Conservation (phyloP, 164 flowering plant species). For the Platanus orientalis region DNA sequence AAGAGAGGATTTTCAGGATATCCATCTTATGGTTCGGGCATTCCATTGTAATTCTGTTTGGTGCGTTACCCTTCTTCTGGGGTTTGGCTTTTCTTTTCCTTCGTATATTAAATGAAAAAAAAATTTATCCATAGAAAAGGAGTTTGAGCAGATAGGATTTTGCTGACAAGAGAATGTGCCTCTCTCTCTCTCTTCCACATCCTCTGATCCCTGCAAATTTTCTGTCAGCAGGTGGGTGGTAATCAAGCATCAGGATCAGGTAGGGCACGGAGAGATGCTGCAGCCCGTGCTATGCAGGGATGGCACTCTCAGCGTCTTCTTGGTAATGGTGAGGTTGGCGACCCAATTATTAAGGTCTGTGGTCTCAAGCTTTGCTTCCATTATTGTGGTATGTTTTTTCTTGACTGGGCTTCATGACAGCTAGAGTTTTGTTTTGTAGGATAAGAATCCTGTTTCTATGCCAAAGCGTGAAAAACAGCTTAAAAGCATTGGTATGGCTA, state of each 20-base stretch:
- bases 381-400: neutral
- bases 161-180: no score
- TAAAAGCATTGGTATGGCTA: constrained; percentile 59
- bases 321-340: constrained; percentile 84
- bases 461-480: constrained; percentile 79
- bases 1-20: no score
- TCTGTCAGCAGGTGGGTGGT: constrained; percentile 28
- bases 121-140: no score
- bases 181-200: no score
- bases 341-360: constrained; percentile 71
- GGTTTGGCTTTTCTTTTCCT: no score
- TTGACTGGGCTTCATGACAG: no score
- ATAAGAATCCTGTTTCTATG: constrained; percentile 40
- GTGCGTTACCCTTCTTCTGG: no score
- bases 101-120: no score
- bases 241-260: constrained; percentile 60
- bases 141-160: no score
- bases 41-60: no score
- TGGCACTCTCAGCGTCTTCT: constrained; percentile 87
- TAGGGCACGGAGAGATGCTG: constrained; percentile 89
- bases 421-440: constrained; percentile 44
- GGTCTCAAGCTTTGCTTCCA: neutral
- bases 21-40: neutral
- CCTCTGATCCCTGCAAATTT: neutral
- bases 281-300: constrained; percentile 97